Base-by-base conservation (phyloP, 192 early-diverging fungal genomes). In the Funneliformis geosporum region DNA sequence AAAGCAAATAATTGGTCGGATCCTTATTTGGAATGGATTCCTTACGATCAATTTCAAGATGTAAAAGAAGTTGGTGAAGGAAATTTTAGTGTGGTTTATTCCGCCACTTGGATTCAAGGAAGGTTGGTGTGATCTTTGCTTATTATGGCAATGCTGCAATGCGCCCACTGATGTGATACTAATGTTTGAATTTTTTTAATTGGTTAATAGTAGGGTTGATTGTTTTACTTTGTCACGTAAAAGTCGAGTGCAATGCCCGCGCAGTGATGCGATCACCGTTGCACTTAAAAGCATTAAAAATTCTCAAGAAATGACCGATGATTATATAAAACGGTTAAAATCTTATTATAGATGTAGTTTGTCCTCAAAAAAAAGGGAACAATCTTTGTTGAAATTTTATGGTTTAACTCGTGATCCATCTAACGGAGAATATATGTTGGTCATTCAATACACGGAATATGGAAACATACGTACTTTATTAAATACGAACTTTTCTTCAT, bases 1-100 rank as follows among this genome's bases (percentile, higher is more conserved):
- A 75, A 75, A 38, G 50, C 74, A 0, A 43, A n/a, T 44, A 43
- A 39, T 5, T 75, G 74, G 74, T 5, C 55, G 3, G 74, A 75
- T 75, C 60, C 28, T 42, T 75, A 33, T 27, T 62, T 75, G 27
- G 74, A 75, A 43, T 75, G 74, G 74, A 75, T 75, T 61, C 16
- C 44, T 27, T 75, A 39, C 6, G 33, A 75, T 23, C 50, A 75
- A 40, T 75, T 75, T 61, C 59, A 62, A 42, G 47, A n/a, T 43
- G n/a, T 43, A 33, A n/a, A 40, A n/a, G 59, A 75, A 39, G 62
- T 42, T 23, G 74, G 50, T 1, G 21, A 39, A 46, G 74, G 74
- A n/a, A 27, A 23, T 42, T 75, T 42, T 44, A 14, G 28, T 11
- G 27, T 43, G 1, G 38, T 75, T 62, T 75, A 75, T 42, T 14